phyloP scores from a whole-genome alignment of 352 stramenopile genomes.

The Thalassiosira oceanica region DNA sequence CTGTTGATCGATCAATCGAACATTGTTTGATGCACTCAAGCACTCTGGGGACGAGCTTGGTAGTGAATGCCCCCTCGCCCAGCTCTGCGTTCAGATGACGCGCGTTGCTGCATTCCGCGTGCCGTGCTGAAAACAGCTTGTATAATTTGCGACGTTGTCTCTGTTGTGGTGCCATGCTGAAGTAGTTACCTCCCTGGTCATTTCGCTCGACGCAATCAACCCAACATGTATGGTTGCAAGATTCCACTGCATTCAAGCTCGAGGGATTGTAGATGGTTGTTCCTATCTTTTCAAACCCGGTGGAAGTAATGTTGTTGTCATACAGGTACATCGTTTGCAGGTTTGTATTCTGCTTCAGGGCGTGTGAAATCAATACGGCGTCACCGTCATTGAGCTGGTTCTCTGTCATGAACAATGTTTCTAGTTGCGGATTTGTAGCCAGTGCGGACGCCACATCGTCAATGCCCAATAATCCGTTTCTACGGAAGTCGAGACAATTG shows the following conservation, averaged over 20 bases:
- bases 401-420: background rate
- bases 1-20: background rate
- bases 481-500: background rate
- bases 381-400: slow-evolving; percentile 1
- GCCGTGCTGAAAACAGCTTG: background rate
- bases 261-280: background rate
- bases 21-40: background rate
- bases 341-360: background rate
- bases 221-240: background rate
- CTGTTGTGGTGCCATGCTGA: background rate
- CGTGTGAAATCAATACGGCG: background rate
- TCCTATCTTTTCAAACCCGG: background rate
- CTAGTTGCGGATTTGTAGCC: background rate
- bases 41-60: background rate
- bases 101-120: background rate
- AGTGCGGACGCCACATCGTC: background rate
- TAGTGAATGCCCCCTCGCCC: background rate
- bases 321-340: background rate
- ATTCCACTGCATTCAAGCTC: background rate
- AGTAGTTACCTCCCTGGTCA: background rate
- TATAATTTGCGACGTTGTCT: background rate
- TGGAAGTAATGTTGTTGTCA: background rate
- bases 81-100: background rate
- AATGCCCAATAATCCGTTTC: background rate
- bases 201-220: background rate